Evolutionary conservation across 2,329 filamentous ascomycete species (phyloP).

Genomic region (Alternaria metachromatica): DNA sequence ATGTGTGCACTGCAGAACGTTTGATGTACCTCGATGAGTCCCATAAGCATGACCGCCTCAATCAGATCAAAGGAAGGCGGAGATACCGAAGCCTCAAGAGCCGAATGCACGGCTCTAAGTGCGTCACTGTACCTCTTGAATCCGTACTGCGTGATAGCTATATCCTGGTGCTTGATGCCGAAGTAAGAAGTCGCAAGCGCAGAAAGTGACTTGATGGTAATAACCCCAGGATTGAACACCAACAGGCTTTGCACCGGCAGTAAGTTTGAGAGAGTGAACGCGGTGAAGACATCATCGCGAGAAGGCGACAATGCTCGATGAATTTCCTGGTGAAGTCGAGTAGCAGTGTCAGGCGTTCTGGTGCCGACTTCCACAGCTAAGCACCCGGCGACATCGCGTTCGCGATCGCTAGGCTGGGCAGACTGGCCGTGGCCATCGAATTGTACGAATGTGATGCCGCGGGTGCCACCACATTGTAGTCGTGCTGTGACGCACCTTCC

Average conservation of each 20-base stretch:
- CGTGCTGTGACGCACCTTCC: neutral
- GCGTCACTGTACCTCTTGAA: conserved; percentile 1
- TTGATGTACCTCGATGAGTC: neutral
- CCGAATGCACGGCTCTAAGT: neutral
- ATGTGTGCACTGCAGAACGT: neutral
- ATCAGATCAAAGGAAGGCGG: neutral
- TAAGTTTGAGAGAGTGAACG: neutral
- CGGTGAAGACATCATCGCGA: neutral
- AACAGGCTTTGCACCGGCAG: neutral
- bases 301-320: neutral
- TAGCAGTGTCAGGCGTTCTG: neutral
- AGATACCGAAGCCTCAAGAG: neutral
- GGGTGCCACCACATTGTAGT: neutral
- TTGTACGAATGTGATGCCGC: neutral
- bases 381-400: neutral
- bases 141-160: neutral
- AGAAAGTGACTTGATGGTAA: neutral
- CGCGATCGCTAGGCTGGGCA: neutral
- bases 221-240: neutral
- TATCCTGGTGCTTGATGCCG: conserved; percentile 3
- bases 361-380: neutral
- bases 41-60: neutral
- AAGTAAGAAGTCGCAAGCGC: neutral
- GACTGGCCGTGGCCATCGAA: neutral
- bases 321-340: neutral